Evolutionary conservation across 345 rosid genomes (phyloP), one percentile per base, ranked within the genome.

Genomic region (Eucalyptus caleyi): DNA sequence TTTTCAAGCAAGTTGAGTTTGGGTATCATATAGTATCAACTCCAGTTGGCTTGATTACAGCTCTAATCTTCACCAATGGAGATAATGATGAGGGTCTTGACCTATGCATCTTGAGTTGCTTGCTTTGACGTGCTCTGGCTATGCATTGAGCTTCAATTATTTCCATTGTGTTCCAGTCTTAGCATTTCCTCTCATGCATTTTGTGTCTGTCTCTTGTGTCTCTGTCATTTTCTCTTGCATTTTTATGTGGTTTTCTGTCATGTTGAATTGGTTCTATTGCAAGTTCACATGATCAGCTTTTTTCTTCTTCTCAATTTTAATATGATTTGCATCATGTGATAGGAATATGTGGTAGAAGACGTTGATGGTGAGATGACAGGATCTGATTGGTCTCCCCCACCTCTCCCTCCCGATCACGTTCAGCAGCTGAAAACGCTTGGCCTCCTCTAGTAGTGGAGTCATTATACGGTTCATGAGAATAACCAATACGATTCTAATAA

Each of bases 331-430:
- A 51, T 87, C 50, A 50, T 87, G 30, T 87, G 42, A n/a, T 90
- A 98, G 99, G 99, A 98, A 90, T 98, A 98, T 90, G 99, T 98
- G 69, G 99, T 98, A 19, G 99, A 98, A 94, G 99, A 98, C 93
- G 99, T 96, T 56, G 99, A 98, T 89, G 99, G 96, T 3, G 99
- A 98, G 90, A 94, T 93, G 93, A 95, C 89, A 11, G 99, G 96
- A 87, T 95, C 97, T 13, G 98, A 98, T 62, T 98, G 99, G 99
- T 91, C 96, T 86, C 96, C 99, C 26, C 98, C 97, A 11, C 94
- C 95, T 92, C 95, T 98, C 83, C 98, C 99, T 12, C 87, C 95
- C 2, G 99, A 98, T 91, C 99, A 98, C 87, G 56, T 98, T 88
- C 99, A 95, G 91, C 99, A 97, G 92, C 97, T 97, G 94, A 98